These are phyloP conservation scores for Ceratonia siliqua DNA, from an alignment of 306 rosid species.

Conservation along the genomic window DNA sequence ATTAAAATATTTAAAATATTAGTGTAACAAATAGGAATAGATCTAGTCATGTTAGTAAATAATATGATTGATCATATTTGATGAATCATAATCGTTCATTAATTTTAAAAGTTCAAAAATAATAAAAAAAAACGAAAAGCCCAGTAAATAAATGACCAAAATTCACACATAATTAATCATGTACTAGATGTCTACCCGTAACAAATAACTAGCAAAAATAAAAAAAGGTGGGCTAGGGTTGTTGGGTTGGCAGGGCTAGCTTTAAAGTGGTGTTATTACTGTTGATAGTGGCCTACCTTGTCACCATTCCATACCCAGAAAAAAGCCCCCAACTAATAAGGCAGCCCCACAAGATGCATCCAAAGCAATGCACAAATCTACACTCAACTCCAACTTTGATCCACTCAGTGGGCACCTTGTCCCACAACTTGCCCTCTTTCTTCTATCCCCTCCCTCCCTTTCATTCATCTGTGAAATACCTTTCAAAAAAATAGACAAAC, in stretches of 20 bases:
- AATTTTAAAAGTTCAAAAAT: too few species aligned
- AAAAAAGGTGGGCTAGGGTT: slow-evolving; percentile 21
- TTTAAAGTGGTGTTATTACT: slow-evolving; percentile 26
- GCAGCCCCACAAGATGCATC: slow-evolving; percentile 54
- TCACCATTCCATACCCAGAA: slow-evolving; percentile 64
- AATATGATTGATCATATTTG: too few species aligned
- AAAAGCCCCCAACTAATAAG: slow-evolving; percentile 37
- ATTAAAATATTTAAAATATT: too few species aligned
- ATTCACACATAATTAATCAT: too few species aligned
- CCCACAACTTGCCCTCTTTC: slow-evolving; percentile 27
- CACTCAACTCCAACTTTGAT: slow-evolving; percentile 32
- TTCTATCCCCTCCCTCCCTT: neutral
- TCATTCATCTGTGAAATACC: neutral
- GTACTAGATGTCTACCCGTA: too few species aligned
- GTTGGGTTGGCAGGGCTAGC: slow-evolving; percentile 39
- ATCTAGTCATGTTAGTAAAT: too few species aligned
- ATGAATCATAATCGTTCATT: too few species aligned
- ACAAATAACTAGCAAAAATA: too few species aligned
- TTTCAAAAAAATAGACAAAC: neutral
- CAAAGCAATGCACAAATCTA: slow-evolving; percentile 31
- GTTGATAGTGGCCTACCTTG: slow-evolving; percentile 57
- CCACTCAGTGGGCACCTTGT: slow-evolving; percentile 19
- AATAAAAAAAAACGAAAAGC: too few species aligned
- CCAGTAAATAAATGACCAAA: too few species aligned
- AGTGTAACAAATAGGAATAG: too few species aligned